Percentiles rank a stretch among this genome's conserved stretches.
Conservation (phyloP, 805 yeast genomes). For the Torulaspora gathmanii region DNA sequence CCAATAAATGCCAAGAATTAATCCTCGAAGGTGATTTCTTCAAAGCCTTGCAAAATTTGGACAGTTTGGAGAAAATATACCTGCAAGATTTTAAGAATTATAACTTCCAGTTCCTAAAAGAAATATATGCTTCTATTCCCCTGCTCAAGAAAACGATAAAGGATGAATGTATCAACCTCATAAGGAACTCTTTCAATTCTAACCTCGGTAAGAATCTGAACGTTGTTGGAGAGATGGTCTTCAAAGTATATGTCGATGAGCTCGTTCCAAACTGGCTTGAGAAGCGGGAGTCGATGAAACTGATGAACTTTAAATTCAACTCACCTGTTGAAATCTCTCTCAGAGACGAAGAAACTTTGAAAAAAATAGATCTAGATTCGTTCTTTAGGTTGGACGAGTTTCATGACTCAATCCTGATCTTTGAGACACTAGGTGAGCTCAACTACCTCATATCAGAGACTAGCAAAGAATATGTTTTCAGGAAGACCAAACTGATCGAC, state of each 20-base stretch:
- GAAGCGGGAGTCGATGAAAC: constrained; percentile 52
- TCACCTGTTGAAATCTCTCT: constrained; percentile 81
- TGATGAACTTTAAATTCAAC: constrained; percentile 58
- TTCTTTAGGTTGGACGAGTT: constrained; percentile 63
- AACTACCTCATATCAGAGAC: constrained; percentile 59
- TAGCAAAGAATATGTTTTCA: constrained; percentile 64
- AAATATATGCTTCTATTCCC: constrained; percentile 73
- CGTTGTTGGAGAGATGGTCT: constrained; percentile 38
- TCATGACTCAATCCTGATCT: constrained; percentile 79
- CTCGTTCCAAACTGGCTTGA: constrained; percentile 53
- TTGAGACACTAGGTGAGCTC: constrained; percentile 62
- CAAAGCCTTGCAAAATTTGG: constrained; percentile 78
- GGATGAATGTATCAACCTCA: constrained; percentile 63
- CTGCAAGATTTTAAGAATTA: constrained; percentile 66
- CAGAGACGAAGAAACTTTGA: constrained; percentile 51
- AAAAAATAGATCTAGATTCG: constrained; percentile 33
- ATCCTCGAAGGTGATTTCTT: constrained; percentile 71
- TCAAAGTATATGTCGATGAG: constrained; percentile 51
- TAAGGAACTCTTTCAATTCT: constrained; percentile 59
- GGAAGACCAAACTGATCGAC: constrained; percentile 65
- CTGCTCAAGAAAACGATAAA: constrained; percentile 65
- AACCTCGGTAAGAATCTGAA: constrained; percentile 57
- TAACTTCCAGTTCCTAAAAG: constrained; percentile 58
- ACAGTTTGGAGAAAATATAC: constrained; percentile 65
- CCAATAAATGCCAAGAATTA: constrained; percentile 79